These are phyloP conservation scores for Colletotrichum tropicicola DNA, from an alignment of 2,329 filamentous ascomycete species.

Conservation along the genomic window DNA sequence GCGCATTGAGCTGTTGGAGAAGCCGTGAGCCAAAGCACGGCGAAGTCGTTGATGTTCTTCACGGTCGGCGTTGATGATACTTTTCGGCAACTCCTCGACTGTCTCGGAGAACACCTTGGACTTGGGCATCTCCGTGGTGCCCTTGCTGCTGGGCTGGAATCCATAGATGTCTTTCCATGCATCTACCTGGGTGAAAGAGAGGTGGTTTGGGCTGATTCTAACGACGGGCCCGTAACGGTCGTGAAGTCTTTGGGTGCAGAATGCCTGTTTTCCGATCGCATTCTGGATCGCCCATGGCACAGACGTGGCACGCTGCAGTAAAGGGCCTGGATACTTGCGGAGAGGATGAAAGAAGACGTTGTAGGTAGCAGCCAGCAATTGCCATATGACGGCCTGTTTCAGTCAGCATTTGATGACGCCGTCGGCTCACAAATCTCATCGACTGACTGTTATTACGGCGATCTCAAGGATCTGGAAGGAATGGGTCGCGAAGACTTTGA, in stretches of 20 bases:
- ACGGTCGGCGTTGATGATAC: constrained; percentile 19
- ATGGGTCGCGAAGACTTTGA: neutral
- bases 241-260: constrained; percentile 29
- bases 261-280: constrained; percentile 1
- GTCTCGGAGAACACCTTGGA: neutral
- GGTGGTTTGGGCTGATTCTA: constrained; percentile 47
- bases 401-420: accelerated
- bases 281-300: constrained; percentile 10
- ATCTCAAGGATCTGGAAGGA: neutral
- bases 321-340: constrained; percentile 40
- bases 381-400: constrained; percentile 7
- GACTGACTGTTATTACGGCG: neutral
- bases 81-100: neutral
- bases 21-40: constrained; percentile 38
- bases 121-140: constrained; percentile 8
- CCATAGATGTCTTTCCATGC: constrained; percentile 53
- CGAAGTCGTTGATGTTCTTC: constrained; percentile 34
- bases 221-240: constrained; percentile 43
- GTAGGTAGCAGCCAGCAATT: constrained; percentile 31
- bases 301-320: constrained; percentile 5
- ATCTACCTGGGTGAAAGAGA: constrained; percentile 45
- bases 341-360: constrained; percentile 46
- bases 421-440: accelerated
- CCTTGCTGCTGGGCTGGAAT: neutral
- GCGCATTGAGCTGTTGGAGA: constrained; percentile 39